These are phyloP conservation scores for Orbilia ellipsospora DNA, from an alignment of 2,329 filamentous ascomycete genomes.

Conservation along the genomic window DNA sequence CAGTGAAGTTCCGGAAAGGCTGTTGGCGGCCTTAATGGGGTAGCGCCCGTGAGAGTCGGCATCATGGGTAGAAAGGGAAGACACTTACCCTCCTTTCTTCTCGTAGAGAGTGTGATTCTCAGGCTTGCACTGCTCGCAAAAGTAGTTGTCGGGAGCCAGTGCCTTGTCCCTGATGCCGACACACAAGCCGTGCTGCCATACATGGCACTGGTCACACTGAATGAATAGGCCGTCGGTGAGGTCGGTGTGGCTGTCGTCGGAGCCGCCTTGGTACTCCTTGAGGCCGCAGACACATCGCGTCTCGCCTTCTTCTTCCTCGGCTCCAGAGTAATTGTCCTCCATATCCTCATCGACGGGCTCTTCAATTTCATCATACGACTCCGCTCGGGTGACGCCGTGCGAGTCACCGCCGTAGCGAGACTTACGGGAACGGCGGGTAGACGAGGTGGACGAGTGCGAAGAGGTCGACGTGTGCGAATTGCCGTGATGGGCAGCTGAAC, in stretches of 20 bases:
- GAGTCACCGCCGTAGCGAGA: slow-evolving; percentile 61
- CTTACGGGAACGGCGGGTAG: slow-evolving; percentile 71
- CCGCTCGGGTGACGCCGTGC: slow-evolving; percentile 69
- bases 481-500: slow-evolving; percentile 75
- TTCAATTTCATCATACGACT: slow-evolving; percentile 62
- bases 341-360: slow-evolving; percentile 64
- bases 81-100: slow-evolving; percentile 83
- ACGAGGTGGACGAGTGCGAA: slow-evolving; percentile 76
- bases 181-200: slow-evolving; percentile 98
- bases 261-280: slow-evolving; percentile 89
- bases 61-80: slow-evolving; percentile 5
- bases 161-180: slow-evolving; percentile 96
- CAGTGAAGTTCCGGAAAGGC: slow-evolving; percentile 28
- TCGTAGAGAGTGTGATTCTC: slow-evolving; percentile 81
- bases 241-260: slow-evolving; percentile 74
- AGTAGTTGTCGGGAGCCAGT: slow-evolving; percentile 94
- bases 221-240: slow-evolving; percentile 96
- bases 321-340: slow-evolving; percentile 66
- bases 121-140: slow-evolving; percentile 83
- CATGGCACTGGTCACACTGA: slow-evolving; percentile 96
- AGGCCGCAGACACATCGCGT: slow-evolving; percentile 95
- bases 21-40: neutral
- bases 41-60: slow-evolving; percentile 5
- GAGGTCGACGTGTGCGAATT: slow-evolving; percentile 69
- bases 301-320: slow-evolving; percentile 87